These are phyloP conservation scores for Mycena leptocephala DNA, from an alignment of 768 basidiomycete species.

Conservation along the genomic window DNA sequence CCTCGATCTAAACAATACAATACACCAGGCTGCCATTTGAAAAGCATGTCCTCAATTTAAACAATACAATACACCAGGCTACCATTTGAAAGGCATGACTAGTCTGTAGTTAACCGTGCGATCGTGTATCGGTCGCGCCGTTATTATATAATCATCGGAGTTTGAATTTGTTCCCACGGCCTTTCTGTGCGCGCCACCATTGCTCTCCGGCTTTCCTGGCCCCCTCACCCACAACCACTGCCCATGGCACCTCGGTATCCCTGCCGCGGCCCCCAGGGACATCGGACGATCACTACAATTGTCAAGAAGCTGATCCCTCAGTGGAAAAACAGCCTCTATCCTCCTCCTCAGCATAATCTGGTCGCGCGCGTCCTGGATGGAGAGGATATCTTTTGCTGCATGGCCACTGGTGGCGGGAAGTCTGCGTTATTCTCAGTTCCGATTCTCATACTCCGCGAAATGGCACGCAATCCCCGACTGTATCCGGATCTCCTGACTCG, in stretches of 20 bases:
- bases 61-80: too few relatives aligned
- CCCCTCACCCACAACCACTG: neutral
- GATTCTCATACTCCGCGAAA: conserved; percentile 11
- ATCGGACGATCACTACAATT: neutral
- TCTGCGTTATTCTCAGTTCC: conserved; percentile 15
- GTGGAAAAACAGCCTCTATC: conserved; percentile 15
- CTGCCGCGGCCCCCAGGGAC: neutral
- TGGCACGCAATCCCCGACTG: neutral
- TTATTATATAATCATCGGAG: too few relatives aligned
- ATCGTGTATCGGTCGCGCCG: too few relatives aligned
- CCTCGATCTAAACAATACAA: too few relatives aligned
- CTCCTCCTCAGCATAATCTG: neutral
- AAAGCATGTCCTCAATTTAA: too few relatives aligned
- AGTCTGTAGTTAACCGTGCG: too few relatives aligned
- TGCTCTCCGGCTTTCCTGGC: neutral
- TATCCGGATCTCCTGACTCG: conserved; percentile 11
- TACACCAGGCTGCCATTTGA: too few relatives aligned
- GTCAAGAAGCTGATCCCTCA: neutral
- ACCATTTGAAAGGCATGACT: too few relatives aligned
- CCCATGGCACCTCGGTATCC: neutral
- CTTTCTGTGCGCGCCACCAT: too few relatives aligned
- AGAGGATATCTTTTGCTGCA: conserved; percentile 9
- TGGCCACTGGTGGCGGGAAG: conserved; percentile 19
- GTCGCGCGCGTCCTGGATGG: conserved; percentile 15
- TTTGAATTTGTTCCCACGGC: too few relatives aligned